These are phyloP conservation scores for Verticillium alfalfae DNA, from an alignment of 2,329 filamentous ascomycete genomes.

Conservation along the genomic window DNA sequence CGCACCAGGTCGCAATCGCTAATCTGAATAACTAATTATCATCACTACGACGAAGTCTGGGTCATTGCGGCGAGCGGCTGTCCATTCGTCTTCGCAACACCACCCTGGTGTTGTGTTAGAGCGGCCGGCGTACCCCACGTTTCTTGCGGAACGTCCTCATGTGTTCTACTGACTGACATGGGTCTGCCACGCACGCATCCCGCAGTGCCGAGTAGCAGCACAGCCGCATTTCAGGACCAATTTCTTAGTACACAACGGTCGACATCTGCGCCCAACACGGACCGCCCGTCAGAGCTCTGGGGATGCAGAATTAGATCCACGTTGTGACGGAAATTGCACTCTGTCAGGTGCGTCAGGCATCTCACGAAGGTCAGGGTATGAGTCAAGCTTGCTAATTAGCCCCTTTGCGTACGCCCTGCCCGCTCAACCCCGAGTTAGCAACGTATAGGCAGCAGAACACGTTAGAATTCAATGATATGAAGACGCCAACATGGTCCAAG, in stretches of 20 bases:
- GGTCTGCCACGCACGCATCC: not conserved
- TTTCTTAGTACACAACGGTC: not conserved
- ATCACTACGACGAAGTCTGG: not conserved
- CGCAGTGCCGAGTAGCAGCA: not conserved
- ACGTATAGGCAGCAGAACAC: too few relatives aligned
- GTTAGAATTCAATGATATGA: not conserved
- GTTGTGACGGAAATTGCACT: not conserved
- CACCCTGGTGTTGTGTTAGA: too few relatives aligned
- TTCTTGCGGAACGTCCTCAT: too few relatives aligned
- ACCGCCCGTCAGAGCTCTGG: not conserved
- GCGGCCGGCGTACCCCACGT: too few relatives aligned
- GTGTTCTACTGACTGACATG: too few relatives aligned
- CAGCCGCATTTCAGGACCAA: not conserved
- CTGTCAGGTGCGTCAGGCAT: not conserved
- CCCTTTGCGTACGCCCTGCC: not conserved
- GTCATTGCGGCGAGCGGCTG: not conserved
- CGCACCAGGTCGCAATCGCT: not conserved
- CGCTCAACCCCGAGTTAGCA: too few relatives aligned
- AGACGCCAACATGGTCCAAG: not conserved
- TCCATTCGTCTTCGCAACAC: too few relatives aligned
- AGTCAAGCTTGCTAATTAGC: not conserved
- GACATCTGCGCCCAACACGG: not conserved
- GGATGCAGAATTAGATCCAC: not conserved
- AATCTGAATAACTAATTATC: not conserved
- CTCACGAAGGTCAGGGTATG: not conserved